These are phyloP conservation scores for Aphanomyces astaci DNA, from an alignment of 352 stramenopile genomes.

Conservation along the genomic window DNA sequence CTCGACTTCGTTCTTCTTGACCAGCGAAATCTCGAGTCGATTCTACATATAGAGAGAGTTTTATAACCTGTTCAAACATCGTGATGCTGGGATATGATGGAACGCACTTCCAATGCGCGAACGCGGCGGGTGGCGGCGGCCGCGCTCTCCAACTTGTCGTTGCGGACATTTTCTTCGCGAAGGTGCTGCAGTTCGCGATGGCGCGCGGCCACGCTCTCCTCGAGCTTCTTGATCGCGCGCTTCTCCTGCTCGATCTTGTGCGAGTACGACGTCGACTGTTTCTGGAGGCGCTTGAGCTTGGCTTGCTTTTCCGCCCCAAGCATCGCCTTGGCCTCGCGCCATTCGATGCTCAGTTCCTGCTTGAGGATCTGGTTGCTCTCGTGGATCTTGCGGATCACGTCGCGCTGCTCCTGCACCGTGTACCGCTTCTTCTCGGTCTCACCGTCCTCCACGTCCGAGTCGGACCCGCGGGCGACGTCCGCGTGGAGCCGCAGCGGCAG, in stretches of 20 bases:
- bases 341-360: conserved; percentile 64
- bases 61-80: background rate
- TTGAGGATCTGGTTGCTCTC: conserved; percentile 69
- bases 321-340: conserved; percentile 42
- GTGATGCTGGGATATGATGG: background rate
- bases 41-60: conserved; percentile 30
- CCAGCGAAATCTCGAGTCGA: conserved; percentile 58
- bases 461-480: background rate
- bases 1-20: conserved; percentile 77
- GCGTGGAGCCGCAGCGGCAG: background rate
- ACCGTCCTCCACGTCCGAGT: background rate
- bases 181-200: conserved; percentile 41
- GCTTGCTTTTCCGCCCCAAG: conserved; percentile 46
- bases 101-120: conserved; percentile 38
- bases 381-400: conserved; percentile 62
- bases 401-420: conserved; percentile 60
- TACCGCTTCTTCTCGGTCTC: conserved; percentile 32
- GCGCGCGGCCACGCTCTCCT: conserved; percentile 41
- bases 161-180: conserved; percentile 31
- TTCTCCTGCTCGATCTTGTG: conserved; percentile 44
- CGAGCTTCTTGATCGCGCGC: conserved; percentile 35
- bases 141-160: conserved; percentile 30
- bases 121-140: conserved; percentile 41
- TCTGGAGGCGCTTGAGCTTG: conserved; percentile 48
- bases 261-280: conserved; percentile 37